Percentiles rank a stretch among this genome's conserved stretches.
These are phyloP conservation scores for Dentipellis sp. DNA, from an alignment of 768 basidiomycete genomes.

Conservation along the genomic window DNA sequence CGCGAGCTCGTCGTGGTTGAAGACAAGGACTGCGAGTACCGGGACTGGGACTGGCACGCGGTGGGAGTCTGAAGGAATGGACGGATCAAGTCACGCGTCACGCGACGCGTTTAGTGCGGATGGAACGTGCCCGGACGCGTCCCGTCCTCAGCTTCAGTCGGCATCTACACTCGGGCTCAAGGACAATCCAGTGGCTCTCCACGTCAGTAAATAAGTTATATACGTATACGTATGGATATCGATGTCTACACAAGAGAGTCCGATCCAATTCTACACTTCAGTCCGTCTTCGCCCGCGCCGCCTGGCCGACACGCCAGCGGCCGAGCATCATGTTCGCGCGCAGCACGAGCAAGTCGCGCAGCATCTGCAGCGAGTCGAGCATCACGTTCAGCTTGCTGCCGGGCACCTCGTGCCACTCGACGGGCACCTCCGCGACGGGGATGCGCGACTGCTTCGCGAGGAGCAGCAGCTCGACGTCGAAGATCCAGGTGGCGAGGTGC, in stretches of 20 bases:
- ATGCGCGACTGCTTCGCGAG: slow-evolving; percentile 72
- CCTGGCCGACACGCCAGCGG: slow-evolving; percentile 40
- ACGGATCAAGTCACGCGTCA: background rate
- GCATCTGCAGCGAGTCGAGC: slow-evolving; percentile 82
- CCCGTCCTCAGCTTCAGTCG: no score
- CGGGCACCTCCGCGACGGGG: slow-evolving; percentile 78
- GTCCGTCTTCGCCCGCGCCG: slow-evolving; percentile 2
- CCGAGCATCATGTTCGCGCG: slow-evolving; percentile 75
- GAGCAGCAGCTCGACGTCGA: slow-evolving; percentile 89
- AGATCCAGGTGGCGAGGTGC: slow-evolving; percentile 90
- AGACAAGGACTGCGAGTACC: no score
- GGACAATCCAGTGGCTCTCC: no score
- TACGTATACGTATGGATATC: no score
- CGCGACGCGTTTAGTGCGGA: background rate
- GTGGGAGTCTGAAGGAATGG: no score
- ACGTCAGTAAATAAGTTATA: no score
- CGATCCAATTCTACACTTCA: slow-evolving; percentile 1
- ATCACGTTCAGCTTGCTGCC: slow-evolving; percentile 89
- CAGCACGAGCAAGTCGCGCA: slow-evolving; percentile 77
- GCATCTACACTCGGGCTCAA: no score
- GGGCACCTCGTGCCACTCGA: slow-evolving; percentile 89
- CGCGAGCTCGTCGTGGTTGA: no score
- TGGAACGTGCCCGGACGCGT: background rate
- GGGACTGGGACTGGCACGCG: no score
- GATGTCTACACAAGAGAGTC: background rate